A percentile compares a stretch with the other conserved stretches of the same genome.
phyloP scores from a whole-genome alignment of 345 rosid species.

The Salix udensis region DNA sequence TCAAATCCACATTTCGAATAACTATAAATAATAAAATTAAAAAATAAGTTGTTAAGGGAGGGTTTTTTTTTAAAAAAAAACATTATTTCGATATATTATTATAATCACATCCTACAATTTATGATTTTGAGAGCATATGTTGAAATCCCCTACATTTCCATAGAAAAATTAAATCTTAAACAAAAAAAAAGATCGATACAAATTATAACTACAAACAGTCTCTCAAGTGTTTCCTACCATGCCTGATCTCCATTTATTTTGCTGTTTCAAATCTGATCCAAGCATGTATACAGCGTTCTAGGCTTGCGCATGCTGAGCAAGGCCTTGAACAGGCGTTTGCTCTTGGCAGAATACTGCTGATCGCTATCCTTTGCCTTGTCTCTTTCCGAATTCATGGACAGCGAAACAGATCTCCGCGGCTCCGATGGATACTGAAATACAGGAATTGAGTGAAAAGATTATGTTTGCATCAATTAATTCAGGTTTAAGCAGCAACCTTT shows the following conservation, averaged over 20 bases:
- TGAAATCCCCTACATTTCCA: neutral
- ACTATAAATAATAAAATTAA: too few species aligned
- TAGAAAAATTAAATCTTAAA: neutral
- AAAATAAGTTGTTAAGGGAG: too few species aligned
- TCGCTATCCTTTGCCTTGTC: slow-evolving; percentile 32
- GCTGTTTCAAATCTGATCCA: slow-evolving; percentile 31
- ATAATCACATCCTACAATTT: neutral
- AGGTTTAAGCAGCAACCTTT: neutral
- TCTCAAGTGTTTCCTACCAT: neutral
- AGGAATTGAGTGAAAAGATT: neutral
- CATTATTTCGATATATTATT: neutral
- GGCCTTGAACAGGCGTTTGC: slow-evolving; percentile 59
- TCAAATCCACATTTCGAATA: too few species aligned
- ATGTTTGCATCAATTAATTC: neutral
- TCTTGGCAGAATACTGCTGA: slow-evolving; percentile 37
- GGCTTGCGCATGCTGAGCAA: slow-evolving; percentile 62
- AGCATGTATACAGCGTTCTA: slow-evolving; percentile 31
- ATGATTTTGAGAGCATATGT: neutral
- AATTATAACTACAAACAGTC: neutral
- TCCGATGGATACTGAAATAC: slow-evolving; percentile 36
- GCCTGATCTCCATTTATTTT: slow-evolving; percentile 1
- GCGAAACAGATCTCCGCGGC: slow-evolving; percentile 46
- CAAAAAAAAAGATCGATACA: neutral
- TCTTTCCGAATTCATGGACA: slow-evolving; percentile 32
- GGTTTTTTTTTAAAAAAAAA: too few species aligned